A percentile compares a stretch with the other conserved stretches of the same genome.
phyloP scores from a whole-genome alignment of 768 basidiomycete species.

The Phaffia australis region DNA sequence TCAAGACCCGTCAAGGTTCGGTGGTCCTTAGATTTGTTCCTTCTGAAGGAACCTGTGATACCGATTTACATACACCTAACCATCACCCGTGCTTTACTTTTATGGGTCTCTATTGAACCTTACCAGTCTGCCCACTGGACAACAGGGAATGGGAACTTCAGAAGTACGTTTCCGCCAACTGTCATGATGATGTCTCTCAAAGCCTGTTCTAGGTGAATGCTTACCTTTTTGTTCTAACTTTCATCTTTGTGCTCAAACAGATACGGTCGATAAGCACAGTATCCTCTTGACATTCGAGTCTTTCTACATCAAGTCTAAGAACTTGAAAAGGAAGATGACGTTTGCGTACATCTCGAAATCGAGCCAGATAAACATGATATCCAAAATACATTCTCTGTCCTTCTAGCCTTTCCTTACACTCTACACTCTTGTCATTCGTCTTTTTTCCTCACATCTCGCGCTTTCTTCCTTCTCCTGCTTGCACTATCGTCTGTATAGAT shows the following conservation, averaged over 20 bases:
- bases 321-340: too few relatives aligned
- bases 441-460: too few relatives aligned
- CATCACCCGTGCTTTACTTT: not conserved
- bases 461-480: too few relatives aligned
- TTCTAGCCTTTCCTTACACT: too few relatives aligned
- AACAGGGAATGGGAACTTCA: slow-evolving; percentile 96
- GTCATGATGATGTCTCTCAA: not conserved
- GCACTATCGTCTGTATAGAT: too few relatives aligned
- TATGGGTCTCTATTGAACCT: not conserved
- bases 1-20: slow-evolving; percentile 61
- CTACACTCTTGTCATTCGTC: too few relatives aligned
- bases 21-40: not conserved
- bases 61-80: not conserved
- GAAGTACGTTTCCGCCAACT: slow-evolving; percentile 51
- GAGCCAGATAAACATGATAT: too few relatives aligned
- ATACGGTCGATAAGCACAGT: slow-evolving; percentile 20
- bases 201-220: not conserved
- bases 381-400: too few relatives aligned
- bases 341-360: too few relatives aligned
- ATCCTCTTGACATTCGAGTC: too few relatives aligned
- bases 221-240: not conserved
- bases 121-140: slow-evolving; percentile 46
- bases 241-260: not conserved
- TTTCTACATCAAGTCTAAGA: not conserved
- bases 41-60: not conserved